Evolutionary conservation across 768 basidiomycete genomes (phyloP), one percentile per base, ranked within the genome.

Genomic region (Kwoniella sp.): DNA sequence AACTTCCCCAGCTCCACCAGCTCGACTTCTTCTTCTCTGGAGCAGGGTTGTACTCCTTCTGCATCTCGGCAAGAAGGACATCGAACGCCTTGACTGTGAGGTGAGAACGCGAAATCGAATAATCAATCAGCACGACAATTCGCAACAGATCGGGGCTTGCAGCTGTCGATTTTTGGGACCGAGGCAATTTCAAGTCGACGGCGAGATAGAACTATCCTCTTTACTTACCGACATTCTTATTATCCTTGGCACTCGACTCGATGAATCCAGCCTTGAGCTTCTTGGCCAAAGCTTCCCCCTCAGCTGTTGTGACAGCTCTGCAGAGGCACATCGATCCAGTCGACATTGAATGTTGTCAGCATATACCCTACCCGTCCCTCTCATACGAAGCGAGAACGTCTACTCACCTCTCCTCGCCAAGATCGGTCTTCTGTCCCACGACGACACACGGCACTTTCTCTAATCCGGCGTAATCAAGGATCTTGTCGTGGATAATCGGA

Each of bases 401-500:
- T 52, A 84, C 86, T 63, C 74, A 92, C 93, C 87, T 87, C 69
- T 85, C 84, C 1, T 75, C 79, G 52, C 85, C 82, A 25, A 97
- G 83, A 84, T 98, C 95, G 51, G 85, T 84, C 85, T 97, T 97
- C 68, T 94, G 89, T 37, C 93, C 94, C 55, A 95, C 94, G 68
- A 97, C 88, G 50, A 97, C 92, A 80, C 93, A 93, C 17, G 94
- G 92, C 63, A 98, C 89, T 69, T 88, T 87, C 60, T 86, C 86
- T 58, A 88, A 84, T 61, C 93, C 93, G 69, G 89, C 89, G 77
- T 91, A 94, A 81, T 91, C 87, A 72, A 91, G 82, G 70, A 97
- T 91, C 86, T 94, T 95, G 85, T 96, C 90, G 76, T 95, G 90
- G 55, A 96, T 86, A 76, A 91, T 88, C 78, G 89, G 87, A 71